Evolutionary conservation across 257 asterid species (phyloP).

Genomic region (Fraxinus pennsylvanica): DNA sequence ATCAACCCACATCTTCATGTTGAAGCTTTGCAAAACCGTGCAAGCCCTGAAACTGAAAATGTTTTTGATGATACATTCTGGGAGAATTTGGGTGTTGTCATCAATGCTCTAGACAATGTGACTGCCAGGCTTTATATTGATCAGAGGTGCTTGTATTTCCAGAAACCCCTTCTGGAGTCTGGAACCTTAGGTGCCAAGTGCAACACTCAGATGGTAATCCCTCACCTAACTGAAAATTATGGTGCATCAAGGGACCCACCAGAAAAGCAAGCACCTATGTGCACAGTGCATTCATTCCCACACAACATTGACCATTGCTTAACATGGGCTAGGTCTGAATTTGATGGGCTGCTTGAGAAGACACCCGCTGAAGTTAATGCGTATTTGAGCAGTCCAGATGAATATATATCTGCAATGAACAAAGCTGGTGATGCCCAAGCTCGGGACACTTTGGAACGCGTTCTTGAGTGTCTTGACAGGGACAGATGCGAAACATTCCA

Average conservation of each 20-base stretch:
- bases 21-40: constrained; percentile 50
- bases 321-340: constrained; percentile 55
- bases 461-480: constrained; percentile 39
- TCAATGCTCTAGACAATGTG: constrained; percentile 50
- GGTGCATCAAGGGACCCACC: constrained; percentile 57
- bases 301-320: constrained; percentile 53
- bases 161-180: constrained; percentile 46
- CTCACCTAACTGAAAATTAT: constrained; percentile 49
- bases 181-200: constrained; percentile 54
- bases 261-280: constrained; percentile 50
- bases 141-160: constrained; percentile 49
- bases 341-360: constrained; percentile 49
- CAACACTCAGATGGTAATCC: constrained; percentile 52
- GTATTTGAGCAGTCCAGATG: constrained; percentile 37
- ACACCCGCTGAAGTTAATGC: constrained; percentile 46
- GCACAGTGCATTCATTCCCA: constrained; percentile 48
- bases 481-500: constrained; percentile 45
- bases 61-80: constrained; percentile 48
- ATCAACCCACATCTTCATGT: constrained; percentile 40
- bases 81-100: constrained; percentile 46
- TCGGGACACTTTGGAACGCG: constrained; percentile 43
- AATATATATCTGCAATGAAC: constrained; percentile 40
- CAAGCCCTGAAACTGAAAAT: constrained; percentile 42
- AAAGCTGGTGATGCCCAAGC: constrained; percentile 55
- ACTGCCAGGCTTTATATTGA: constrained; percentile 50